Evolutionary conservation across 73 alveolate genomes (phyloP).

Genomic region (Uronychia setigera): DNA sequence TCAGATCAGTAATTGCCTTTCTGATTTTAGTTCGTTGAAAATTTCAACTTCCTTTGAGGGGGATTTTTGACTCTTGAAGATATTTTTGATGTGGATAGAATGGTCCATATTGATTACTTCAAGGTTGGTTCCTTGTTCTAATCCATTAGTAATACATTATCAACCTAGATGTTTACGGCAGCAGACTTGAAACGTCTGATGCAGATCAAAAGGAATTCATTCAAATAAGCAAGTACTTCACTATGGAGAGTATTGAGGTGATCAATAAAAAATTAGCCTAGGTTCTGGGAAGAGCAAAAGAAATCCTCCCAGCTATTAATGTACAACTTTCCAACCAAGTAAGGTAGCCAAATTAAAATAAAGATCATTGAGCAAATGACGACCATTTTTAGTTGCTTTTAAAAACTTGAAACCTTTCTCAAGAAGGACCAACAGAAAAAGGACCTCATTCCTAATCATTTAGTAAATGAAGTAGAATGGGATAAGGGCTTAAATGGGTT

Average conservation of each 20-base stretch:
- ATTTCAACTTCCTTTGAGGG: neutral
- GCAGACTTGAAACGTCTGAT: neutral
- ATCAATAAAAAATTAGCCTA: too few species aligned
- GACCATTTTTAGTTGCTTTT: too few species aligned
- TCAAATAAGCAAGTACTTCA: neutral
- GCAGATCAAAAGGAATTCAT: neutral
- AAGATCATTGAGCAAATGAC: too few species aligned
- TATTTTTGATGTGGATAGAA: neutral
- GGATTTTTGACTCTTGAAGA: neutral
- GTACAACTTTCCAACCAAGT: too few species aligned
- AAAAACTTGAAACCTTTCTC: too few species aligned
- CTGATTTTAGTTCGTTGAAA: neutral
- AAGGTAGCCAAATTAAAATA: too few species aligned
- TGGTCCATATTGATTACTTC: neutral
- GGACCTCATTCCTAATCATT: too few species aligned
- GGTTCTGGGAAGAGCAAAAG: too few species aligned
- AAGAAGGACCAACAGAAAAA: too few species aligned
- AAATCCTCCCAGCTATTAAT: too few species aligned
- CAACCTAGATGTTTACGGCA: neutral
- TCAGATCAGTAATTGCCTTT: neutral
- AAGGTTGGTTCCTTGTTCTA: neutral
- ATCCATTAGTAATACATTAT: neutral
- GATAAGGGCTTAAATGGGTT: too few species aligned
- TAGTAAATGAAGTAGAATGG: too few species aligned
- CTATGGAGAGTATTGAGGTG: neutral